Conservation (phyloP, 345 rosid species). For the Orychophragmus violaceus region DNA sequence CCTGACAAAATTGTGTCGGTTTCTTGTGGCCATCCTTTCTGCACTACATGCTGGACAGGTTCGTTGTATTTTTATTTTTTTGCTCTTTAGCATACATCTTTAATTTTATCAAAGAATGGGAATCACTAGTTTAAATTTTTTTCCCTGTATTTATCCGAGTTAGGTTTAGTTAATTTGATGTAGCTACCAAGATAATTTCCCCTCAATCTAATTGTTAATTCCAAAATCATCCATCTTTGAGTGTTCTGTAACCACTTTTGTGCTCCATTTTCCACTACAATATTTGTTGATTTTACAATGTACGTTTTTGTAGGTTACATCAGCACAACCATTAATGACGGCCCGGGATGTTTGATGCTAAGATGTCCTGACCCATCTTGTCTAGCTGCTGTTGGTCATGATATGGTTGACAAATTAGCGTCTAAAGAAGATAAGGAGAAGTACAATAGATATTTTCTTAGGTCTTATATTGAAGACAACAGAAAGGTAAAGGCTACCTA, state of each 20-base stretch:
- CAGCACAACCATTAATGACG: conserved; percentile 62
- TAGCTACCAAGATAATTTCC: background rate
- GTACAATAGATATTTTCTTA: conserved; percentile 74
- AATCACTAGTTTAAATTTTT: background rate
- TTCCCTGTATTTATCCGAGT: background rate
- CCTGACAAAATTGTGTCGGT: conserved; percentile 48
- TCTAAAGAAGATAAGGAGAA: conserved; percentile 64
- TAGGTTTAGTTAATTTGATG: background rate
- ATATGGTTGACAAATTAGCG: conserved; percentile 59
- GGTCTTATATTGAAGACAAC: conserved; percentile 89
- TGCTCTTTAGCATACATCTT: background rate
- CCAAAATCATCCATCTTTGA: background rate
- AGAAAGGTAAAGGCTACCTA: conserved; percentile 55
- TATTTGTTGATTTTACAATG: background rate
- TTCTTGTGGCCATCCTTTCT: conserved; percentile 97
- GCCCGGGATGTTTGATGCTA: conserved; percentile 90
- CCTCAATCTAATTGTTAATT: background rate
- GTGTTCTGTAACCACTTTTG: background rate
- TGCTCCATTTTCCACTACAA: background rate
- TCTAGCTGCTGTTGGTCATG: conserved; percentile 66
- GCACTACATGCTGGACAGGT: conserved; percentile 88
- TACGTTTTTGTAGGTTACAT: conserved; percentile 55
- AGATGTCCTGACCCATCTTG: conserved; percentile 91
- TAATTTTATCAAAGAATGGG: background rate
- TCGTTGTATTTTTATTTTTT: background rate